A percentile compares a stretch with the other conserved stretches of the same genome.
These are phyloP conservation scores for Striga asiatica DNA, from an alignment of 257 asterid genomes.

Conservation along the genomic window DNA sequence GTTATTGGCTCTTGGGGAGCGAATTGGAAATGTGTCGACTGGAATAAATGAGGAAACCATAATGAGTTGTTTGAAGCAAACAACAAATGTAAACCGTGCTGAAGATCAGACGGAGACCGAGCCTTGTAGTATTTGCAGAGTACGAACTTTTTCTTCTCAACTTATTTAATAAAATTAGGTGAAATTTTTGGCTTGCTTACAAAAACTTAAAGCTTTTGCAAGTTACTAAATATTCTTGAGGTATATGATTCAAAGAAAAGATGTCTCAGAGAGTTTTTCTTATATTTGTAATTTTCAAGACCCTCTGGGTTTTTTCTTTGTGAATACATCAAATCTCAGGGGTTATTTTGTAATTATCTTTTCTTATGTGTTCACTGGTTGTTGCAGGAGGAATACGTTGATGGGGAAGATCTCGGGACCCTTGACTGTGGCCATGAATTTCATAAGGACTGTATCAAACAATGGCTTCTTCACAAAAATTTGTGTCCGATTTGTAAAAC, in stretches of 20 bases:
- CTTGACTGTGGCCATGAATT: conserved; percentile 53
- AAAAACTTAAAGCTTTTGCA: too few relatives aligned
- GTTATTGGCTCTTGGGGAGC: conserved; percentile 56
- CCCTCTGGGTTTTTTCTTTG: too few relatives aligned
- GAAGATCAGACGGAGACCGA: conserved; percentile 31
- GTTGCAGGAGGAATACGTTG: conserved; percentile 48
- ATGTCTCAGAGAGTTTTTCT: too few relatives aligned
- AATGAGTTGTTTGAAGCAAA: conserved; percentile 32
- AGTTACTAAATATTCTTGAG: too few relatives aligned
- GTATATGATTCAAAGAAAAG: too few relatives aligned
- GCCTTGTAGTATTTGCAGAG: conserved; percentile 67
- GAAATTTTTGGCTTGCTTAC: too few relatives aligned
- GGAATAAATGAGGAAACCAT: conserved; percentile 51
- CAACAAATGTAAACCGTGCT: conserved; percentile 1
- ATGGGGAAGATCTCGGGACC: conserved; percentile 39
- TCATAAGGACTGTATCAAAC: conserved; percentile 41
- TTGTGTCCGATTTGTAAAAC: conserved; percentile 57
- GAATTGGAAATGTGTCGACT: conserved; percentile 61
- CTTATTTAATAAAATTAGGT: too few relatives aligned
- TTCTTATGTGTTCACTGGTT: too few relatives aligned
- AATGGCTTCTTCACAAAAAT: conserved; percentile 57
- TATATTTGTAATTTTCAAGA: too few relatives aligned
- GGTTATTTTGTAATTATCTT: too few relatives aligned
- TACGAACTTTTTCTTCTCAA: conserved; percentile 8
- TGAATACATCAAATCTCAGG: too few relatives aligned